Evolutionary conservation across 2,329 filamentous ascomycete species (phyloP), one percentile per base, ranked within the genome.

Genomic region (Fusarium cyanostomum): DNA sequence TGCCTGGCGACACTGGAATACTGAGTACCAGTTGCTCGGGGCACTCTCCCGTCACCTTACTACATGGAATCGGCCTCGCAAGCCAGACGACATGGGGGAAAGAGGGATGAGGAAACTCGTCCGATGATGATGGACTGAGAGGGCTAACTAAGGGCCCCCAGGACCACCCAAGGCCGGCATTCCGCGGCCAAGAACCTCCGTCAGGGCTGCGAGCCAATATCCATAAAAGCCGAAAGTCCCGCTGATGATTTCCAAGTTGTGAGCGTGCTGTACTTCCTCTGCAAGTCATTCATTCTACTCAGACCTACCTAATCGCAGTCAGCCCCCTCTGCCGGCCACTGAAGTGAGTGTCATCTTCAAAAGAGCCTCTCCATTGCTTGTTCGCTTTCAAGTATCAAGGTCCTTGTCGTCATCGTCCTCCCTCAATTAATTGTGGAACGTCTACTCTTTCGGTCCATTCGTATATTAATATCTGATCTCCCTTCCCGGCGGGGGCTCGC

Each of bases 181-280:
- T 50, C 62, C 28, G 28, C 38, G 41, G 38, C 31, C 39, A 44
- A 43, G 45, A 41, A 52, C 51, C 51, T 48, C 54, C 55, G 52
- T 56, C 50, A 30, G 55, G n/a, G 21, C 37, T 45, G 33, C 27
- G 38, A 66, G 41, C 44, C 44, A 55, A 53, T 58, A 30, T 52
- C 55, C 52, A 64, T 71, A 66, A 70, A 64, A 51, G 56, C 69
- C 67, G 59, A 53, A 42, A 30, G 55, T 62, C 56, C 69, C 69
- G 57, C 61, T 57, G 51, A 52, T 42, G 53, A 49, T 30, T 64
- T 31, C n/a, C 21, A 21, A 6, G 21, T 21, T 39, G 42, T 12
- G 37, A 64, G 46, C 34, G 15, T 48, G 33, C 45, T 52, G 38
- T 56, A 44, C 53, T 38, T 38, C 15, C 51, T 57, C 37, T 66